Conservation (phyloP, 768 basidiomycete genomes). For the Termitomyces sp. region DNA sequence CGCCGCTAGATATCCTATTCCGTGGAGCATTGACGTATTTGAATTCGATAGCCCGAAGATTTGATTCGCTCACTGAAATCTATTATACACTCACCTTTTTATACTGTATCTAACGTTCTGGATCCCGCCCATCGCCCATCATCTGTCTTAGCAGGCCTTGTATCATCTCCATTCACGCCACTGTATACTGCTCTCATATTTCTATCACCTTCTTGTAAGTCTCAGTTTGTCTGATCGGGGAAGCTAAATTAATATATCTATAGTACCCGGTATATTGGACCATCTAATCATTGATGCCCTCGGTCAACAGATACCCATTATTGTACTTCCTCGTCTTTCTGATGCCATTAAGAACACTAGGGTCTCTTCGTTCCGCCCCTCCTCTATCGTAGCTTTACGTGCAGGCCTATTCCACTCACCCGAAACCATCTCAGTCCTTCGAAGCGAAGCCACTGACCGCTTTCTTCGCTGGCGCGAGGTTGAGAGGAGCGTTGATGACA, state of each 20-base stretch:
- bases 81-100: constrained; percentile 54
- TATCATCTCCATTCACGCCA: constrained; percentile 54
- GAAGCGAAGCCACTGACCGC: constrained; percentile 62
- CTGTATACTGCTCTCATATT: constrained; percentile 59
- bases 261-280: constrained; percentile 35
- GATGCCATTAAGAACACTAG: constrained; percentile 26
- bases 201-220: constrained; percentile 42
- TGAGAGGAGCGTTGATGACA: constrained; percentile 46
- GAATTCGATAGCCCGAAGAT: constrained; percentile 25
- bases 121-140: constrained; percentile 50
- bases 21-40: constrained; percentile 6
- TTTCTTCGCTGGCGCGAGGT: constrained; percentile 73
- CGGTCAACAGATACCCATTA: constrained; percentile 49
- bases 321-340: constrained; percentile 43
- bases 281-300: constrained; percentile 44
- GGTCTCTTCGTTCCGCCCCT: constrained; percentile 54
- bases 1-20: constrained; percentile 1
- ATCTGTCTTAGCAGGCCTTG: constrained; percentile 41
- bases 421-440: constrained; percentile 49
- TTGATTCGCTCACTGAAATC: constrained; percentile 28
- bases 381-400: constrained; percentile 46
- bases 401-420: constrained; percentile 61
- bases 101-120: constrained; percentile 45
- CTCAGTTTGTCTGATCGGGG: not conserved
- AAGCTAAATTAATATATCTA: constrained; percentile 4